Percentiles rank a stretch among this genome's conserved stretches.
phyloP scores from a whole-genome alignment of 371 early-diverging fungal genomes.

The Rhizopus delemar region DNA sequence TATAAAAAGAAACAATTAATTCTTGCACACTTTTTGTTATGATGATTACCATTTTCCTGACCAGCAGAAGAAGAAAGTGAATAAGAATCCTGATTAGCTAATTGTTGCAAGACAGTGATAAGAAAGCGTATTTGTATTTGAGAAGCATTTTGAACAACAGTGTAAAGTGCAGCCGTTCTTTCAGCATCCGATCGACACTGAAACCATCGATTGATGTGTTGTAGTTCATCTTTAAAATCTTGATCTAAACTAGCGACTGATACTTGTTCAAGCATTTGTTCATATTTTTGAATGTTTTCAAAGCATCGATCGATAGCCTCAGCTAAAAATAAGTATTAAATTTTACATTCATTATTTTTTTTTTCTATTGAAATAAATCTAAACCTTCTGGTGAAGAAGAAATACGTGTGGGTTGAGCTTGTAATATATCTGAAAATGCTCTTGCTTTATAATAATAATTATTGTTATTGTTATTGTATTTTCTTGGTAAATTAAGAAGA shows the following conservation, averaged over 20 bases:
- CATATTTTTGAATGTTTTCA: constrained; percentile 89
- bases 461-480: neutral
- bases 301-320: constrained; percentile 91
- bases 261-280: constrained; percentile 93
- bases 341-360: neutral
- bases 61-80: constrained; percentile 59
- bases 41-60: constrained; percentile 56
- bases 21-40: neutral
- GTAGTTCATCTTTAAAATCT: constrained; percentile 90
- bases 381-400: constrained; percentile 43
- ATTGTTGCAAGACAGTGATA: constrained; percentile 87
- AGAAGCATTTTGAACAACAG: constrained; percentile 86
- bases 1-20: constrained; percentile 4
- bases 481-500: constrained; percentile 21
- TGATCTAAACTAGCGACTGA: constrained; percentile 90
- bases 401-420: constrained; percentile 23
- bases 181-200: constrained; percentile 88
- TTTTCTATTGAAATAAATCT: neutral
- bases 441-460: constrained; percentile 11
- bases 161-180: constrained; percentile 89
- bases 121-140: constrained; percentile 93
- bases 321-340: constrained; percentile 33
- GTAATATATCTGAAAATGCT: constrained; percentile 38
- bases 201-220: constrained; percentile 95
- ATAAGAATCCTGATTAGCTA: constrained; percentile 75